Conservation (phyloP, 2,329 filamentous ascomycete species). For the Alternaria hordeiaustralica region DNA sequence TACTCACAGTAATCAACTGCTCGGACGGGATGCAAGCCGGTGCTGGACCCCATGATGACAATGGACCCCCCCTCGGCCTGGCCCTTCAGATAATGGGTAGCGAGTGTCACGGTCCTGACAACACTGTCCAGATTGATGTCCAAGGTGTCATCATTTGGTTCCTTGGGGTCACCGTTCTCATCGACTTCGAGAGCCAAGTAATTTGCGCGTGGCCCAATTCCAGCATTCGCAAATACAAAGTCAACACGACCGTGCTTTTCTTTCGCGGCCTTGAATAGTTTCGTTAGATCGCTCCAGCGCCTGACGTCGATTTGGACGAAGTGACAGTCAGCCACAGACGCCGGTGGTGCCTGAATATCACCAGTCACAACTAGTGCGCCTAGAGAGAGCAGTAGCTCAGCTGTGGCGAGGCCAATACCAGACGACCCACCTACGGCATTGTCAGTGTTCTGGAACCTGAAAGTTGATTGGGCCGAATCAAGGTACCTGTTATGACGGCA, state of each 20-base stretch:
- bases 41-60: conserved; percentile 61
- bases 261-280: conserved; percentile 60
- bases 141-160: conserved; percentile 53
- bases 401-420: conserved; percentile 65
- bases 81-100: conserved; percentile 58
- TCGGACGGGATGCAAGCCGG: conserved; percentile 59
- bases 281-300: conserved; percentile 58
- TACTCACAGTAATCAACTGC: conserved; percentile 59
- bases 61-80: conserved; percentile 59
- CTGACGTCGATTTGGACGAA: conserved; percentile 52
- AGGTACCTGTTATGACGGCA: conserved; percentile 27
- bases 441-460: background rate
- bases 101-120: conserved; percentile 59
- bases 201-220: conserved; percentile 56
- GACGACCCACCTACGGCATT: conserved; percentile 58
- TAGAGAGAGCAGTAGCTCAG: conserved; percentile 57
- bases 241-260: conserved; percentile 53
- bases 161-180: conserved; percentile 56
- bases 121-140: conserved; percentile 60
- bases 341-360: conserved; percentile 56
- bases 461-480: background rate
- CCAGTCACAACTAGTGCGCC: conserved; percentile 63
- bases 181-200: conserved; percentile 59
- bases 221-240: conserved; percentile 63
- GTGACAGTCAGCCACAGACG: conserved; percentile 27